Evolutionary conservation across 2,329 filamentous ascomycete genomes (phyloP).

Genomic region (Aspergillus sp.): DNA sequence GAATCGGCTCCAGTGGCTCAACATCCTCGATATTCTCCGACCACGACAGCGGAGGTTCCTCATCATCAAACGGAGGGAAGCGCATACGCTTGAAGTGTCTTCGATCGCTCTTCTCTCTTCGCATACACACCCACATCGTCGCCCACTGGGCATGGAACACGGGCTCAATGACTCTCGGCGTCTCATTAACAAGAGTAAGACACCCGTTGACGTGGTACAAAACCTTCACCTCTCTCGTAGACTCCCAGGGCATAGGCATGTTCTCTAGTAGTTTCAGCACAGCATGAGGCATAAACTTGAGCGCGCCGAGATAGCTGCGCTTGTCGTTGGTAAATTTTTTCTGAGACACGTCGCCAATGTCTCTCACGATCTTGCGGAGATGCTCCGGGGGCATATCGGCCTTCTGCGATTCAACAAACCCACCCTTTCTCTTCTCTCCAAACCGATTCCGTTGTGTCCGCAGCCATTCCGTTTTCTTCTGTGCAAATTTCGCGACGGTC

Average conservation of each 20-base stretch:
- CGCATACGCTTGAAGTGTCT: conserved; percentile 98
- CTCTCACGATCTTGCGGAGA: conserved; percentile 94
- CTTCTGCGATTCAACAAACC: conserved; percentile 97
- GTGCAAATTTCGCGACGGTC: conserved; percentile 88
- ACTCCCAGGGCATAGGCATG: conserved; percentile 99
- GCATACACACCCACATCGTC: conserved; percentile 99
- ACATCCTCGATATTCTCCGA: conserved; percentile 99
- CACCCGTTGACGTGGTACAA: conserved; percentile 98
- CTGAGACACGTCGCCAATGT: conserved; percentile 98
- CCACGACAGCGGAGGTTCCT: conserved; percentile 96
- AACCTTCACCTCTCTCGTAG: conserved; percentile 92
- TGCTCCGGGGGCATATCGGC: conserved; percentile 98
- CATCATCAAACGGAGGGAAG: conserved; percentile 97
- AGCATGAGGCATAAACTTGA: conserved; percentile 99
- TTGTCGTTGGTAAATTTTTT: conserved; percentile 99
- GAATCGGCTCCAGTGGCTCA: conserved; percentile 93
- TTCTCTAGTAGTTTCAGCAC: conserved; percentile 97
- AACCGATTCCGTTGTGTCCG: conserved; percentile 88
- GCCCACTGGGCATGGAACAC: conserved; percentile 99
- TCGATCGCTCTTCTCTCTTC: conserved; percentile 94
- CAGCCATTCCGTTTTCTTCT: conserved; percentile 99
- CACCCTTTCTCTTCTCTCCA: conserved; percentile 92
- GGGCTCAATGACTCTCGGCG: conserved; percentile 92
- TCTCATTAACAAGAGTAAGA: conserved; percentile 94
- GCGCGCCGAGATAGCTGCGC: conserved; percentile 90